Base-by-base conservation (phyloP, 2,329 filamentous ascomycete genomes). In the Alternaria incomplexa region DNA sequence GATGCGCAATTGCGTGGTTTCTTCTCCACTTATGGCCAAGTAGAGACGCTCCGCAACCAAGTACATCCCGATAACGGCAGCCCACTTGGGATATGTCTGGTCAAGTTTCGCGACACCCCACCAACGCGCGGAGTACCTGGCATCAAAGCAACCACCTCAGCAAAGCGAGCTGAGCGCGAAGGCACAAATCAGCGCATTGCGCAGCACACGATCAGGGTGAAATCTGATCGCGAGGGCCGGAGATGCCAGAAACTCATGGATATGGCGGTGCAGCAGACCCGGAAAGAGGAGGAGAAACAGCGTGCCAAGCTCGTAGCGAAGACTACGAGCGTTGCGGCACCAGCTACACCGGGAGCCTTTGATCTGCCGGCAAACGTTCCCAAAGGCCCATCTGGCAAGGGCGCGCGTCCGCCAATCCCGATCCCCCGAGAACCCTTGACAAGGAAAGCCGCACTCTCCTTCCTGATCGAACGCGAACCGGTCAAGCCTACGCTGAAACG, bases 21-120 rank as follows among this genome's bases (percentile, higher is more conserved):
- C 57, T 96, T 97, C 77, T 88, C 90, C 17, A 88, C 87, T 4
- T 97, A 91, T 81, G 93, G 93, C 56, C 93, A 97, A 62, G 94
- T 99, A 66, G 91, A 91, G 47, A 91, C 94, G 75, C 91, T 96
- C 72, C 93, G 93, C 75, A 97, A 97, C 76, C 95, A 96, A 78
- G 95, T 96, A 74, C 93, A 99, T 79, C 96, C 96, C 9, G 91
- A 94, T 61, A 98, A 94, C 12, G 96, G 96, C 17, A 96, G 93
- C 75, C 97, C 96, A 76, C 86, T 99, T 12, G 96, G 96, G 12
- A 94, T 99, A 77, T 97, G 93, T 68, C 93, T 93, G 15, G 93
- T 99, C 76, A 90, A 91, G 62, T 99, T 96, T 80, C 90, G 91
- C 73, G 95, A 98, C 77, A 88, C 82, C 79, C 83, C 83, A 15